These are phyloP conservation scores for Solanum chacoense DNA, from an alignment of 305 asterid genomes.

Conservation along the genomic window DNA sequence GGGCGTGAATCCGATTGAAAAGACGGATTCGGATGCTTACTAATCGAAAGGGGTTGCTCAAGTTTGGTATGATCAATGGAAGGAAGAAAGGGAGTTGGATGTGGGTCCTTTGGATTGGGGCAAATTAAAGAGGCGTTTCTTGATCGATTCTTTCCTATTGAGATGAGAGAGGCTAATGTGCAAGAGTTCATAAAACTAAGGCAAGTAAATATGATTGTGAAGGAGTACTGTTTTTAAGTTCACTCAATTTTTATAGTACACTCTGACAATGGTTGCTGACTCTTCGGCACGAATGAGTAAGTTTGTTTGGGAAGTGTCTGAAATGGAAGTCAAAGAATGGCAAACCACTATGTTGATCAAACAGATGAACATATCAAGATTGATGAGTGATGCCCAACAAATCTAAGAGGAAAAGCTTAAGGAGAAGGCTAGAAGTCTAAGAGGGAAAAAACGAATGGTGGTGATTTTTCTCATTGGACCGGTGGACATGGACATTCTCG, in stretches of 20 bases:
- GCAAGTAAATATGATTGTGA: neutral
- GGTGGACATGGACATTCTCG: too few relatives aligned
- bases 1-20: neutral
- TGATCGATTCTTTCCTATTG: neutral
- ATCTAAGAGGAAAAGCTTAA: too few relatives aligned
- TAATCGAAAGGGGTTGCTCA: neutral
- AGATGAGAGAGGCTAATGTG: neutral
- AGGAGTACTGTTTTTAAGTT: too few relatives aligned
- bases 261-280: neutral
- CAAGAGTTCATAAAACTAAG: neutral
- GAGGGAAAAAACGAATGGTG: too few relatives aligned
- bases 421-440: too few relatives aligned
- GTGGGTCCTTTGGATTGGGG: neutral
- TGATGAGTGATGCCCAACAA: too few relatives aligned
- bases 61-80: neutral
- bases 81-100: neutral
- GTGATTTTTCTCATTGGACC: too few relatives aligned
- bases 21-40: neutral
- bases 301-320: too few relatives aligned
- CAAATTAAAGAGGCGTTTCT: too few relatives aligned
- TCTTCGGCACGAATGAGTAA: neutral
- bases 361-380: neutral
- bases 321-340: neutral
- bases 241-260: neutral
- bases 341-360: neutral